These are phyloP conservation scores for Pulveroboletus frians DNA, from an alignment of 768 basidiomycete genomes.

Conservation along the genomic window DNA sequence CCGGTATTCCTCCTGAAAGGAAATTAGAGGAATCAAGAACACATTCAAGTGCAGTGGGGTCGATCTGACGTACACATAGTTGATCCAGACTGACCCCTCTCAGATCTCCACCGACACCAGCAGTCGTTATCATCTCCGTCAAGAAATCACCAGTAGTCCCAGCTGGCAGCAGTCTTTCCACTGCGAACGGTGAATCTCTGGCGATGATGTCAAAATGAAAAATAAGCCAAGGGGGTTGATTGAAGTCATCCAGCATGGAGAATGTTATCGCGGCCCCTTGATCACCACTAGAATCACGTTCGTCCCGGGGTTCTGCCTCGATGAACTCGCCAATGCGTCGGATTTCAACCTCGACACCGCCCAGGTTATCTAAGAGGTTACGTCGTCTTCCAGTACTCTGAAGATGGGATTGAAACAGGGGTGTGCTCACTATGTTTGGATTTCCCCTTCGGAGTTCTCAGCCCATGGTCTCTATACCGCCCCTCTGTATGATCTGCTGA, in stretches of 20 bases:
- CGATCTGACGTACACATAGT: conserved; percentile 1
- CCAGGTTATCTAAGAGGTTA: conserved; percentile 4
- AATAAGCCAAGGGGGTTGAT: conserved; percentile 8
- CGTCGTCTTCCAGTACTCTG: background rate
- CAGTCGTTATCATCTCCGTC: background rate
- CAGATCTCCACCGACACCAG: background rate
- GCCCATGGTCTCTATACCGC: background rate
- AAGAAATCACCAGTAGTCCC: background rate
- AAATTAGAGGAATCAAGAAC: background rate
- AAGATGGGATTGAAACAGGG: background rate
- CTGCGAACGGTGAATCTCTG: background rate
- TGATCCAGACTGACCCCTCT: background rate
- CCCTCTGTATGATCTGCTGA: conserved; percentile 1
- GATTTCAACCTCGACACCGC: conserved; percentile 12
- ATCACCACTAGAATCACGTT: background rate
- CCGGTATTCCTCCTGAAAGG: conserved; percentile 6
- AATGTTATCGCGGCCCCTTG: background rate
- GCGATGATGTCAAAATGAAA: conserved; percentile 9
- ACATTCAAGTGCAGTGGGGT: too few species aligned
- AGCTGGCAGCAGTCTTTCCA: too few species aligned
- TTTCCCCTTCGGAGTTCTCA: conserved; percentile 8
- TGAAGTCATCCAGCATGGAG: conserved; percentile 12
- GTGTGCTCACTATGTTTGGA: background rate
- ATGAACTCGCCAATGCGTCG: conserved; percentile 13
- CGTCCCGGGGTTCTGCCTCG: background rate